A percentile compares a stretch with the other conserved stretches of the same genome.
Evolutionary conservation across 2,329 filamentous ascomycete species (phyloP).

Genomic region (Elsinoe perseae): DNA sequence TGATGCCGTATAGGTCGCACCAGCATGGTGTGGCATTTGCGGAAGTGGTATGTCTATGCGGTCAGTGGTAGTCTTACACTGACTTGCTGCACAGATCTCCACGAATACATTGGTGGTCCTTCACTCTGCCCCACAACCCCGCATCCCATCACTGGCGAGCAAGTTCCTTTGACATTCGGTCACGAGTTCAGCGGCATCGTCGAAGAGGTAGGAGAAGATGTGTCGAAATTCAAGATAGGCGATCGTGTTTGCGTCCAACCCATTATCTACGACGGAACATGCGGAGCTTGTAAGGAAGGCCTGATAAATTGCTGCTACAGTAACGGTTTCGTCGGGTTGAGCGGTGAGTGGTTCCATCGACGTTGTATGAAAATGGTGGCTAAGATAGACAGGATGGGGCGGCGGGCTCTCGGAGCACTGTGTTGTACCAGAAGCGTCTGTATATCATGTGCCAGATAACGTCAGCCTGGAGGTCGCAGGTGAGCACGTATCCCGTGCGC

Average conservation of each 20-base stretch:
- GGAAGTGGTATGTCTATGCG: constrained; percentile 20
- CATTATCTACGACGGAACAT: constrained; percentile 49
- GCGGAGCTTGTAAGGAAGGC: constrained; percentile 45
- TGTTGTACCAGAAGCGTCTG: constrained; percentile 40
- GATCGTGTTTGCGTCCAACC: constrained; percentile 45
- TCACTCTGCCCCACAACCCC: constrained; percentile 42
- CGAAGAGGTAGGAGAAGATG: constrained; percentile 45
- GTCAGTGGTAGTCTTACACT: background rate
- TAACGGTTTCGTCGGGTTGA: constrained; percentile 47
- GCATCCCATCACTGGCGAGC: constrained; percentile 48
- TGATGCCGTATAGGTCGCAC: constrained; percentile 23
- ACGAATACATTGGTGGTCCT: constrained; percentile 31
- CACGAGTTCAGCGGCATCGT: constrained; percentile 48
- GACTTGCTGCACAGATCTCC: constrained; percentile 22
- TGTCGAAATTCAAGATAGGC: constrained; percentile 39
- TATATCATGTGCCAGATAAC: constrained; percentile 44
- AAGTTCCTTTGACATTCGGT: constrained; percentile 45
- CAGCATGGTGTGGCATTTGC: constrained; percentile 32
- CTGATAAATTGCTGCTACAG: constrained; percentile 48
- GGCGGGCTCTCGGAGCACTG: constrained; percentile 47
- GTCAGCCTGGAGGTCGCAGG: constrained; percentile 45
- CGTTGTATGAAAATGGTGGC: background rate
- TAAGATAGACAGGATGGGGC: constrained; percentile 36
- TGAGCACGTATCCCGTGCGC: constrained; percentile 17
- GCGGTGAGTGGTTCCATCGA: constrained; percentile 28